These are phyloP conservation scores for Zoysia matrella DNA, from an alignment of 202 grass and related monocot species.

Conservation along the genomic window DNA sequence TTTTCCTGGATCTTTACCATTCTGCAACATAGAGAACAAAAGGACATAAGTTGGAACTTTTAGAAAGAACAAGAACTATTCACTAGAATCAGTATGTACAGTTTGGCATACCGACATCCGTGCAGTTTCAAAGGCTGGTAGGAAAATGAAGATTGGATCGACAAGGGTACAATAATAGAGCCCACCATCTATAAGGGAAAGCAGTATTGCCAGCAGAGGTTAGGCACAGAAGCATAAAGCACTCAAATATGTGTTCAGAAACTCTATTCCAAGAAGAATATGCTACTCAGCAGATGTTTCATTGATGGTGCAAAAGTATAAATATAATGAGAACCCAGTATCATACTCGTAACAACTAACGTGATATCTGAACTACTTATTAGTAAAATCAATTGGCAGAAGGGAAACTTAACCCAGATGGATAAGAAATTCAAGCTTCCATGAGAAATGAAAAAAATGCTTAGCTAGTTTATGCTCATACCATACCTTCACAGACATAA, in stretches of 20 bases:
- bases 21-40: slow-evolving; percentile 51
- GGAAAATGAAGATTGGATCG: slow-evolving; percentile 81
- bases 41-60: slow-evolving; percentile 24
- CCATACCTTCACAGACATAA: slow-evolving; percentile 88
- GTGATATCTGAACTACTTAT: slow-evolving; percentile 1
- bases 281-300: not conserved
- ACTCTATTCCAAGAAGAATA: slow-evolving; percentile 4
- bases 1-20: slow-evolving; percentile 70
- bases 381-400: slow-evolving; percentile 3
- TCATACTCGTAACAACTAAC: not conserved
- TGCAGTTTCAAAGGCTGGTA: slow-evolving; percentile 79
- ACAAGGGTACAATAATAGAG: slow-evolving; percentile 82
- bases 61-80: slow-evolving; percentile 11
- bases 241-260: not conserved
- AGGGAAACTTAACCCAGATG: not conserved
- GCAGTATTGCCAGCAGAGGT: slow-evolving; percentile 21
- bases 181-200: slow-evolving; percentile 74
- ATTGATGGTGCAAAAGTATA: not conserved
- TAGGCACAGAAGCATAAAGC: not conserved
- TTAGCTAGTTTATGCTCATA: slow-evolving; percentile 15
- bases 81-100: not conserved
- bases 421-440: slow-evolving; percentile 22
- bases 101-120: slow-evolving; percentile 67
- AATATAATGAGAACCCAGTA: not conserved
- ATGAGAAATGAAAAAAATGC: slow-evolving; percentile 6